Evolutionary conservation across 208 protist genomes (phyloP), one percentile per base, ranked within the genome.

Genomic region (Trypanosomatidae sp.): DNA sequence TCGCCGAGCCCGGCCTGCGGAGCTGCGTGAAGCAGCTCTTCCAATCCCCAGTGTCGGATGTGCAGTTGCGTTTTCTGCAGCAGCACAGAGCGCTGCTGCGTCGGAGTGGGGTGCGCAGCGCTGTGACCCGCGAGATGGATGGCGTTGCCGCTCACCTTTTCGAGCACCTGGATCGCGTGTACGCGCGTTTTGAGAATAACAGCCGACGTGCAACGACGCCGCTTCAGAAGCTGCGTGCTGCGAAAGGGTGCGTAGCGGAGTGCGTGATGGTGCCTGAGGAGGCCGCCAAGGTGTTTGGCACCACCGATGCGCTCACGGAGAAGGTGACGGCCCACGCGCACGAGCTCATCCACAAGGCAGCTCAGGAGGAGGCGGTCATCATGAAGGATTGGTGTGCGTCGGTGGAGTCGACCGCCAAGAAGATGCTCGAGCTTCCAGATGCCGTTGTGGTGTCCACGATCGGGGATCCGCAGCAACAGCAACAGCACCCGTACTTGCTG

Each of bases 1-100:
- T 97, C 69, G 28, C 95, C 4, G 90, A 95, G 79, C 85, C 87
- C 46, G 82, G 80, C 41, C 76, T 97, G 53, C 84, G 90, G 50
- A 84, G 76, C 49, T 81, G 85, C 41, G 75, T 94, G 33, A 90
- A 85, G 81, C 77, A 89, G 53, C 79, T 95, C 30, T 84, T 85
- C n/a, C 74, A 73, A 62, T 56, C 66, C 17, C 56, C 79, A 22
- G 73, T 68, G 43, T 82, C 69, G 22, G 83, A 86, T 69, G 71
- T 28, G 15, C 76, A 75, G 75, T 53, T 94, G 22, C 88, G 89
- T 30, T 44, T 77, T 43, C 70, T 93, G 15, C 77, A 82, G 66
- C 76, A 90, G 58, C 84, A 91, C 81, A 49, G 68, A 36, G 74
- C 83, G 25, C 66, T 97, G 59, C 79, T 97, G 67, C 89, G 83